phyloP scores from a whole-genome alignment of 768 basidiomycete species.

The Leccinum variicolor region DNA sequence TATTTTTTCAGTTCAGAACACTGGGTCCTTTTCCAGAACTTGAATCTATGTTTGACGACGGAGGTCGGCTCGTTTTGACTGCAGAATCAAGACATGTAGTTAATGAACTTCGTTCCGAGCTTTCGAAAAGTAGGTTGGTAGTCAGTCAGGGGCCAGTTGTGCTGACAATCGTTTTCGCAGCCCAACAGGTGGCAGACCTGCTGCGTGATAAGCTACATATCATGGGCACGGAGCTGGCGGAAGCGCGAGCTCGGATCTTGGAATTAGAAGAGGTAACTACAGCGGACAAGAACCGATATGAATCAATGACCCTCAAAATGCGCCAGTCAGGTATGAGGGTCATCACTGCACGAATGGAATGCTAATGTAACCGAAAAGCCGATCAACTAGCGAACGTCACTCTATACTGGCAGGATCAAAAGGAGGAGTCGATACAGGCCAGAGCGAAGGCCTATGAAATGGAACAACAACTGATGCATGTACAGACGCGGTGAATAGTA shows the following conservation, averaged over 20 bases:
- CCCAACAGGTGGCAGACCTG: conserved; percentile 48
- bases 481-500: conserved; percentile 19
- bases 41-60: conserved; percentile 26
- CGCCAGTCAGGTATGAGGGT: conserved; percentile 23
- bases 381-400: conserved; percentile 23
- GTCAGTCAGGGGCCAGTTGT: not conserved
- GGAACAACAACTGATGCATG: conserved; percentile 24
- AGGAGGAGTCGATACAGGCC: conserved; percentile 25
- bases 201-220: conserved; percentile 44
- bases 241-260: conserved; percentile 35
- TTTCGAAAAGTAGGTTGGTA: conserved; percentile 30
- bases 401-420: conserved; percentile 27
- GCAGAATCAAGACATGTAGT: conserved; percentile 28
- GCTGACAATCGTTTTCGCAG: conserved; percentile 25
- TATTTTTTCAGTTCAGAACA: not conserved
- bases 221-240: conserved; percentile 41
- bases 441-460: conserved; percentile 20
- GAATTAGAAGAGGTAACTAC: conserved; percentile 34
- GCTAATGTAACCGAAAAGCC: conserved; percentile 17
- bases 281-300: conserved; percentile 21
- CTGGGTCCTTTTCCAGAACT: conserved; percentile 19
- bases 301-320: conserved; percentile 20
- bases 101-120: conserved; percentile 34
- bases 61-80: conserved; percentile 24
- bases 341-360: not conserved